Base-by-base conservation (phyloP, 208 protist genomes). In the Wallacemonas sp. region DNA sequence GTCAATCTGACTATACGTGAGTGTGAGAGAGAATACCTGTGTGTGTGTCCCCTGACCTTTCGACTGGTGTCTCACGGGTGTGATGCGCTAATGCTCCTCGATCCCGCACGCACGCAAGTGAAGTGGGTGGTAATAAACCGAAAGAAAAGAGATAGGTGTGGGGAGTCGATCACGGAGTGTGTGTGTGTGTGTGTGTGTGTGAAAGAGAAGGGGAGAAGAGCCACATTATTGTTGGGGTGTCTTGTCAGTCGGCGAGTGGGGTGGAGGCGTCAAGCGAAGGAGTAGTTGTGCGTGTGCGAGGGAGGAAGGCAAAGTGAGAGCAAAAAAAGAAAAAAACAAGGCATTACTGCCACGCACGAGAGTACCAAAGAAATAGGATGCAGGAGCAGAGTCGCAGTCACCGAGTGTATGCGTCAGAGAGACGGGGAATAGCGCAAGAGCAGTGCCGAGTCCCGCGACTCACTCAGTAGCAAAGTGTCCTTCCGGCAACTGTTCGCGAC, bases 401-500 rank as follows among this genome's bases (percentile, higher is more conserved):
- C 30, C n/a, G n/a, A n/a, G n/a, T n/a, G n/a, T n/a, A 38, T 55
- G 63, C 34, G 46, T 67, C 55, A 62, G 22, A 88, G 39, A 0
- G 30, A 53, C 29, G 83, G 61, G 46, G 78, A 75, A 60, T 92
- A 91, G 24, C 68, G 68, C 12, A 89, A 90, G 5, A 53, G 59
- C 68, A 60, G 46, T 30, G 10, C 42, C 27, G 73, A 62, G 32
- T 54, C 42, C 12, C 8, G 21, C 15, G 9, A 15, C 1, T 70
- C 57, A 59, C 67, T 68, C 38, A 84, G 66, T 19, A 95, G 37
- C 0, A 90, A 59, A 2, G 79, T 39, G 45, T 76, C 70, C 54
- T 95, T 95, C 21, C 76, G 70, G 39, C 82, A 85, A 52, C 76
- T 85, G 48, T 91, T 95, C n/a, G 86, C 81, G 24, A 95, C 74